Percentiles rank a stretch among this genome's conserved stretches.
These are phyloP conservation scores for Scutellaria minor DNA, from an alignment of 257 asterid species.

Conservation along the genomic window DNA sequence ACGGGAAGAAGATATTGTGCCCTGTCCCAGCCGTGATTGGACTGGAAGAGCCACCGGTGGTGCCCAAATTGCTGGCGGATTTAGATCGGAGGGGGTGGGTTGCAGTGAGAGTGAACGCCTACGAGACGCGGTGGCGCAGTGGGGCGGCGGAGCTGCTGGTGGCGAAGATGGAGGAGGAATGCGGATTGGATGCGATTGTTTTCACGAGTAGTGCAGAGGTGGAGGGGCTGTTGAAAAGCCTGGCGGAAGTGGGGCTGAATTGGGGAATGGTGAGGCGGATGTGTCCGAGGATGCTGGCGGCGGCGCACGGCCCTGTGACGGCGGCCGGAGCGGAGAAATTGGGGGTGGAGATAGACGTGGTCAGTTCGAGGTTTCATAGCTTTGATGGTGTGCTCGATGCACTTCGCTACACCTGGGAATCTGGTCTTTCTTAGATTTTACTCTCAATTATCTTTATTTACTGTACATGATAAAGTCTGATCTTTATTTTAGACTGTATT, in stretches of 20 bases:
- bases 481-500: too few species aligned
- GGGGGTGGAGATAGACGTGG: slow-evolving; percentile 82
- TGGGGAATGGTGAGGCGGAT: slow-evolving; percentile 72
- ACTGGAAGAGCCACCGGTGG: slow-evolving; percentile 79
- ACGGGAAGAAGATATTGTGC: slow-evolving; percentile 61
- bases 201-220: slow-evolving; percentile 87
- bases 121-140: slow-evolving; percentile 76
- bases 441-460: neutral
- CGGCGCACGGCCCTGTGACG: slow-evolving; percentile 90
- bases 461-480: neutral
- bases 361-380: slow-evolving; percentile 68
- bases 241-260: slow-evolving; percentile 62
- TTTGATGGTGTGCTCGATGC: slow-evolving; percentile 77
- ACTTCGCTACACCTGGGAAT: slow-evolving; percentile 50
- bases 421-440: slow-evolving; percentile 3
- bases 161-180: slow-evolving; percentile 48
- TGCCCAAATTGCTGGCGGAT: slow-evolving; percentile 61
- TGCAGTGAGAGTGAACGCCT: slow-evolving; percentile 57
- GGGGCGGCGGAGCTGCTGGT: slow-evolving; percentile 52
- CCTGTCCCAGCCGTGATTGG: slow-evolving; percentile 78
- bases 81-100: slow-evolving; percentile 63
- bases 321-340: slow-evolving; percentile 81
- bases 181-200: slow-evolving; percentile 77
- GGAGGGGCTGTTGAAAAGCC: slow-evolving; percentile 81
- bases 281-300: slow-evolving; percentile 76